phyloP scores from a whole-genome alignment of 2,329 filamentous ascomycete genomes.

The Hymenoscyphus infarciens region DNA sequence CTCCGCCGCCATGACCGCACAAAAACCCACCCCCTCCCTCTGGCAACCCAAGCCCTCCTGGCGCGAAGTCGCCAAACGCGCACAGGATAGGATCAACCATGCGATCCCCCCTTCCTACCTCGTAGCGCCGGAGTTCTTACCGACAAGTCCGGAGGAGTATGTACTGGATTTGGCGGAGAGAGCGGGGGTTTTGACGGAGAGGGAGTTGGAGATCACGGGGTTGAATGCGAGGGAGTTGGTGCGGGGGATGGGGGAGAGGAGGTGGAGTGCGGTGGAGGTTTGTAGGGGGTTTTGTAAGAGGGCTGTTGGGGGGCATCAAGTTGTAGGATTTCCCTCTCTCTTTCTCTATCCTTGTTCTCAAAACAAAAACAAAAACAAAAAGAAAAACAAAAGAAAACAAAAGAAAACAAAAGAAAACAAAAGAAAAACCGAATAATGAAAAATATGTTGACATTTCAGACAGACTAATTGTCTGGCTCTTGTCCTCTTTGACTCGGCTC shows the following conservation, averaged over 20 bases:
- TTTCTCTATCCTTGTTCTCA: no score
- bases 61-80: background rate
- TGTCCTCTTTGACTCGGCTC: slow-evolving; percentile 16
- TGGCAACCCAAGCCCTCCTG: background rate
- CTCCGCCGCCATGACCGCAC: background rate
- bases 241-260: slow-evolving; percentile 29
- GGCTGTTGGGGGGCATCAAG: slow-evolving; percentile 49
- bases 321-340: slow-evolving; percentile 33
- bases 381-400: no score
- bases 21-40: background rate
- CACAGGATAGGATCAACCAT: background rate
- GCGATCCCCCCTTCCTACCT: background rate
- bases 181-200: slow-evolving; percentile 6
- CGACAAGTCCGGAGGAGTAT: background rate
- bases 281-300: slow-evolving; percentile 48
- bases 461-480: slow-evolving; percentile 29
- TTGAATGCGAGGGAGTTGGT: slow-evolving; percentile 30
- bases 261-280: slow-evolving; percentile 48
- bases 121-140: background rate
- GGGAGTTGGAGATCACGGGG: slow-evolving; percentile 48
- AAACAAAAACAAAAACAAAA: no score
- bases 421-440: no score
- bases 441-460: no score
- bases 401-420: no score
- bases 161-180: slow-evolving; percentile 7